Base-by-base conservation (phyloP, 2,329 filamentous ascomycete species). In the Grosmannia serpens region DNA sequence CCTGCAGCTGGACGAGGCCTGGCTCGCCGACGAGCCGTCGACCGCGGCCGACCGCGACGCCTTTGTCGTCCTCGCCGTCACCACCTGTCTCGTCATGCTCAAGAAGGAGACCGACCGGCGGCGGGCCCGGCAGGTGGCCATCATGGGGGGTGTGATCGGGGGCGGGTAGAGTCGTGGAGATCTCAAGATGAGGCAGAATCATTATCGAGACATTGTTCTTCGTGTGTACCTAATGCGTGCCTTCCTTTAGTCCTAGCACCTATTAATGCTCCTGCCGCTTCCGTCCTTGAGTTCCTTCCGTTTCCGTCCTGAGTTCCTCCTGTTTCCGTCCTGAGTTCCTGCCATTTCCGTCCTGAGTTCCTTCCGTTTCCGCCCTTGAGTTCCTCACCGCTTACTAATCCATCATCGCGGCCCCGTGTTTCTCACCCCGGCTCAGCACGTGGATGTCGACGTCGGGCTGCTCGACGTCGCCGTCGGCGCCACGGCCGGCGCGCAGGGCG, bases 41-140 rank as follows among this genome's bases (percentile, higher is more conserved):
- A 38, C 13, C 2, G n/a, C 20, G 22, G 27, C 15, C 57, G 67
- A 70, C 41, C 59, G 64, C 26, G 69, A 79, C 64, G 67, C 79
- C 60, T 71, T 70, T 17, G 73, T 81, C 64, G 70, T 75, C n/a
- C 61, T 85, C 24, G 73, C 79, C 11, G 74, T 85, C 22, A 75
- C 77, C 50, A 84, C 79, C 20, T 82, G 77, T 59, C 63, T 86
- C 58, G 68, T 77, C 20, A 84, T 87, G 82, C 67, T 86, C 63
- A 86, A 86, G 76, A 82, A 79, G 69, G 84, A 86, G 73, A 71
- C 84, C 55, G 83, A 86, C 67, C 71, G 83, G 49, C 71, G 80
- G 62, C 73, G 80, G 59, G 66, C 73, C 60, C 68, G 78, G 55
- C 80, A 85, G 72, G 68, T 75, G 51, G 74, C 75, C 59, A 69